These are phyloP conservation scores for Porogramme epimiltina DNA, from an alignment of 1,284 basidiomycete species.

Conservation along the genomic window DNA sequence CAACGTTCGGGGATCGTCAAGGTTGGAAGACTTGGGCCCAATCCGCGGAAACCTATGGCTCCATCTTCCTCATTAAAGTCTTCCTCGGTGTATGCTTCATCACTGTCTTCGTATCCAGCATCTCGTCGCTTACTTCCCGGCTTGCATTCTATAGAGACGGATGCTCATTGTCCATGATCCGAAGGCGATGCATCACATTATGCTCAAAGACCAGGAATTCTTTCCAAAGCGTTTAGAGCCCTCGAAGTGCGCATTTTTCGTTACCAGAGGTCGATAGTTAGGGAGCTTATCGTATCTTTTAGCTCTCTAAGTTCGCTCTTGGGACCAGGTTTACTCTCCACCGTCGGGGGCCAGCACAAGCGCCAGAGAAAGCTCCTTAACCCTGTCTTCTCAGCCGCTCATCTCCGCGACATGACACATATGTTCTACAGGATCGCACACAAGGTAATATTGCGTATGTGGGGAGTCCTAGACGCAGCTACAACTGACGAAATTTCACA, in stretches of 20 bases:
- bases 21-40: neutral
- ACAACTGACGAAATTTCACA: neutral
- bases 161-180: constrained; percentile 3
- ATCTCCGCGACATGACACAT: constrained; percentile 13
- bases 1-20: constrained; percentile 2
- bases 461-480: neutral
- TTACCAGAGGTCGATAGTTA: too few species aligned
- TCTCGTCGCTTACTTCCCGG: neutral
- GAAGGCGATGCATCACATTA: constrained; percentile 1
- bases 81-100: constrained; percentile 16
- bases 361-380: constrained; percentile 21
- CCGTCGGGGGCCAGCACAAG: constrained; percentile 9
- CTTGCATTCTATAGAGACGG: neutral
- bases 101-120: neutral
- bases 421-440: constrained; percentile 13
- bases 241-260: neutral
- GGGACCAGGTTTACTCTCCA: constrained; percentile 12
- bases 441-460: constrained; percentile 4
- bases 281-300: too few species aligned
- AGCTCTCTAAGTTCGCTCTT: constrained; percentile 11
- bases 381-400: constrained; percentile 17
- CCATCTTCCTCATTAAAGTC: constrained; percentile 16
- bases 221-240: neutral
- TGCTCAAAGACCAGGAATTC: constrained; percentile 6
- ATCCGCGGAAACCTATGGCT: constrained; percentile 18